phyloP scores from a whole-genome alignment of 1,284 basidiomycete genomes.

The Coniophora puteana region DNA sequence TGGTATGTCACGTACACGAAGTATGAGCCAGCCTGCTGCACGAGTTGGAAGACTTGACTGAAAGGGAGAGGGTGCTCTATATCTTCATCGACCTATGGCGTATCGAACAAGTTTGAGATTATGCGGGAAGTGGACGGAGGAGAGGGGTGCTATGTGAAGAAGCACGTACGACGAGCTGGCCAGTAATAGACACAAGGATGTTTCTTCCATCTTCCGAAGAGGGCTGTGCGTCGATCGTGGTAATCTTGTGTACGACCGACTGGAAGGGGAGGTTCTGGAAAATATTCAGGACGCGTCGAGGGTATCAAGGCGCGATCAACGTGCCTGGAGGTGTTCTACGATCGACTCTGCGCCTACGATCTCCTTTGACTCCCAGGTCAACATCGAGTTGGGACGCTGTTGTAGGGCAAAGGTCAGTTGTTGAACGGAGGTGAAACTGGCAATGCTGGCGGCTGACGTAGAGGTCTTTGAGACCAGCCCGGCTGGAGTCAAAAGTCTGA shows the following conservation, averaged over 20 bases:
- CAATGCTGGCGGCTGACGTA: conserved; percentile 55
- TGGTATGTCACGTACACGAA: conserved; percentile 75
- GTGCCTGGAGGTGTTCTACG: conserved; percentile 78
- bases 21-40: conserved; percentile 75
- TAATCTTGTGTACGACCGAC: conserved; percentile 81
- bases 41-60: conserved; percentile 90
- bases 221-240: conserved; percentile 89
- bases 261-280: conserved; percentile 75
- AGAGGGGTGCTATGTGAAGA: too few relatives aligned
- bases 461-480: conserved; percentile 51
- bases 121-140: conserved; percentile 7
- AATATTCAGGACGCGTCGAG: conserved; percentile 7
- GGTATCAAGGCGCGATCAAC: conserved; percentile 17
- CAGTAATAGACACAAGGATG: conserved; percentile 88
- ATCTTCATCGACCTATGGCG: conserved; percentile 77
- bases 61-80: conserved; percentile 78
- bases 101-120: conserved; percentile 7
- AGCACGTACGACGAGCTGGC: conserved; percentile 72
- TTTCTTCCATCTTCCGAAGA: conserved; percentile 60
- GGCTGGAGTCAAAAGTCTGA: conserved; percentile 61
- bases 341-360: conserved; percentile 62
- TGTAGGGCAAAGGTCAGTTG: conserved; percentile 17
- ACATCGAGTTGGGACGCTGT: conserved; percentile 84
- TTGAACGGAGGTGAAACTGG: conserved; percentile 17
- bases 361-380: conserved; percentile 79